Percentiles rank a stretch among this genome's conserved stretches.
Conservation (phyloP, 345 rosid species). For the Stellera chamaejasme region DNA sequence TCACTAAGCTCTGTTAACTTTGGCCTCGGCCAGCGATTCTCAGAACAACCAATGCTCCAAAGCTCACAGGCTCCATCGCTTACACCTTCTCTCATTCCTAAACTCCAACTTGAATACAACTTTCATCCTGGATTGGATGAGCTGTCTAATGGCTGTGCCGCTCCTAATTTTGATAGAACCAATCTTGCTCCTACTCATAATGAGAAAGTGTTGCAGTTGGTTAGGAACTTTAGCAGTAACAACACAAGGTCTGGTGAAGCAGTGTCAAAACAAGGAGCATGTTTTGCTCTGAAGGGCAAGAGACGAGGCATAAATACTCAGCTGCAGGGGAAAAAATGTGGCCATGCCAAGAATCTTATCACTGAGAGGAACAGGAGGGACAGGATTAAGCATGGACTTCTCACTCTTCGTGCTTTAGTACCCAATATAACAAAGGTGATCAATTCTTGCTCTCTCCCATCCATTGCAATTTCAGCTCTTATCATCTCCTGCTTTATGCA, state of each 20-base stretch:
- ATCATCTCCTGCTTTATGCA: constrained; percentile 1
- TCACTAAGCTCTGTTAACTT: constrained; percentile 12
- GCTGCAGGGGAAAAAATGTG: constrained; percentile 24
- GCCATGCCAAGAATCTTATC: constrained; percentile 63
- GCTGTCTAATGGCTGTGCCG: constrained; percentile 37
- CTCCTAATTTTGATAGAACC: constrained; percentile 27
- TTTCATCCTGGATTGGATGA: constrained; percentile 33
- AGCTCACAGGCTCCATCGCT: constrained; percentile 9
- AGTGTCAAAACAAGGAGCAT: constrained; percentile 15
- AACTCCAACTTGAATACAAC: constrained; percentile 15
- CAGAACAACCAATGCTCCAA: constrained; percentile 11
- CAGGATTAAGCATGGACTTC: constrained; percentile 45
- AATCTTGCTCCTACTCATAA: constrained; percentile 15
- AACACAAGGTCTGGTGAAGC: constrained; percentile 6
- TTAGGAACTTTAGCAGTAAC: constrained; percentile 15
- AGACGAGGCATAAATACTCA: constrained; percentile 17
- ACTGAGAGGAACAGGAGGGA: constrained; percentile 76
- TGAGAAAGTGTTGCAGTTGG: constrained; percentile 15
- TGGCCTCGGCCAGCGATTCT: constrained; percentile 8
- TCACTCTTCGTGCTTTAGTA: constrained; percentile 51
- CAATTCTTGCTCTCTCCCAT: constrained; percentile 2
- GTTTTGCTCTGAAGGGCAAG: constrained; percentile 11
- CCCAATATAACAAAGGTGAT: constrained; percentile 81
- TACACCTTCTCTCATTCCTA: constrained; percentile 15
- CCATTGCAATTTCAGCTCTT: background rate